Base-by-base conservation (phyloP, 2,329 filamentous ascomycete genomes). In the Parafenestella ontariensis region DNA sequence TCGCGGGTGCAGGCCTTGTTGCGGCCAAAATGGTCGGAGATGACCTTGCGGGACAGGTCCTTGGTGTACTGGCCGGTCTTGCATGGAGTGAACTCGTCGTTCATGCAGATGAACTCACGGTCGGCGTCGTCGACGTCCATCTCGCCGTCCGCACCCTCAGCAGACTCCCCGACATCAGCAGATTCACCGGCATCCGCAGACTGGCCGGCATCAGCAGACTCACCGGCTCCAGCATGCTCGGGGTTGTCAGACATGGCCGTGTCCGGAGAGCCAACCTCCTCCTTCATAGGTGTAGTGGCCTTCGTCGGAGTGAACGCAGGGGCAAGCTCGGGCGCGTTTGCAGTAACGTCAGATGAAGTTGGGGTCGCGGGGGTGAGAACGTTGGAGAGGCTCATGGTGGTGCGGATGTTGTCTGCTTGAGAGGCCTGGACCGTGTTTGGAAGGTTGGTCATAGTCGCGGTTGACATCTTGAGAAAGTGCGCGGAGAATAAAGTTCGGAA, bases 11-110 rank as follows among this genome's bases (percentile, higher is more conserved):
- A 75, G 9, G 68, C 64, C 43, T 77, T 77, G 70, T 77, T 77
- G 49, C 74, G 67, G 39, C 74, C 74, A 44, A 77, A 77, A 54
- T 76, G 72, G 46, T 77, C 68, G 3, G 73, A 76, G 40, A 77
- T 76, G 28, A 74, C 71, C 51, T 77, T 77, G 61, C 74, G 73
- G 3, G 73, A 70, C 0, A 75, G 59, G 10, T 59, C 55, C 15
- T 61, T 54, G 21, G 66, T 74, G 61, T 69, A 70, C 47, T 77
- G 74, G 13, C 72, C 71, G 3, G 72, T 74, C 9, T 49, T 50
- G 49, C 74, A 77, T 2, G 58, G 58, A 18, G 61, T 62, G 26
- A 59, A 62, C n/a, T 69, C 64, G 42, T 74, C 70, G 50, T 70
- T 69, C 58, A 65, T 65, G 52, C 73, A 76, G 5, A 54, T 49